Conservation (phyloP, 805 yeast species). For the Cyberlindnera maritima region DNA sequence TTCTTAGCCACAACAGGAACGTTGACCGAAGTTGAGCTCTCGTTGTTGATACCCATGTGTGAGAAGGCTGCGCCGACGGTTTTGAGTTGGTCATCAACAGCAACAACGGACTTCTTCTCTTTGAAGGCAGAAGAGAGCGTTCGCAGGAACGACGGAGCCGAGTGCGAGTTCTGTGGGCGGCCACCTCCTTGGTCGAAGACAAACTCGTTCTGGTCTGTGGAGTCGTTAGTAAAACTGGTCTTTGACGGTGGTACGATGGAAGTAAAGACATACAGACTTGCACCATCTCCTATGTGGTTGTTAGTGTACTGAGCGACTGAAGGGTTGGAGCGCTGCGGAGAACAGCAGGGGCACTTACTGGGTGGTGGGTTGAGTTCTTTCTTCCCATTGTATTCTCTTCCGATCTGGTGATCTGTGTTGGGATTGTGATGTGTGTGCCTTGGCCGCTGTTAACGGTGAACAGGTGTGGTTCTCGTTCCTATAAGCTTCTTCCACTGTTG, state of each 20-base stretch:
- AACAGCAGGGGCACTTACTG: constrained; percentile 18
- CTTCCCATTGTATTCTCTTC: constrained; percentile 17
- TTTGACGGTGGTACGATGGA: neutral
- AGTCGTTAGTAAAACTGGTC: neutral
- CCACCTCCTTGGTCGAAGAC: constrained; percentile 70
- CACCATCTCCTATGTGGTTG: constrained; percentile 36
- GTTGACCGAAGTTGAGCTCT: constrained; percentile 9
- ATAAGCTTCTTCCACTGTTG: no score
- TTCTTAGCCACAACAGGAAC: constrained; percentile 17
- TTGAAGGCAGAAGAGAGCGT: constrained; percentile 27
- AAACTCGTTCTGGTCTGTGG: constrained; percentile 47
- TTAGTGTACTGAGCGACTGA: neutral
- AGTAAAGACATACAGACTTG: constrained; percentile 29
- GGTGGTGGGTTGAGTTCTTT: constrained; percentile 18
- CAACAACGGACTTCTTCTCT: constrained; percentile 29
- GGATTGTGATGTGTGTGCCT: neutral
- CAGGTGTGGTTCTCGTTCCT: no score
- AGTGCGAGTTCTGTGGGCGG: constrained; percentile 51
- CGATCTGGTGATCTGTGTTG: neutral
- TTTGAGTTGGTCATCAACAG: constrained; percentile 33
- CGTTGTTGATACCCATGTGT: constrained; percentile 43
- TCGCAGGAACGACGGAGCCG: constrained; percentile 32
- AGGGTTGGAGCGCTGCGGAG: neutral
- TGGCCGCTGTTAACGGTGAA: no score
- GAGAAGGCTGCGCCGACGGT: constrained; percentile 57